Evolutionary conservation across 768 basidiomycete species (phyloP).

Genomic region (Rhizopogon vinicolor): DNA sequence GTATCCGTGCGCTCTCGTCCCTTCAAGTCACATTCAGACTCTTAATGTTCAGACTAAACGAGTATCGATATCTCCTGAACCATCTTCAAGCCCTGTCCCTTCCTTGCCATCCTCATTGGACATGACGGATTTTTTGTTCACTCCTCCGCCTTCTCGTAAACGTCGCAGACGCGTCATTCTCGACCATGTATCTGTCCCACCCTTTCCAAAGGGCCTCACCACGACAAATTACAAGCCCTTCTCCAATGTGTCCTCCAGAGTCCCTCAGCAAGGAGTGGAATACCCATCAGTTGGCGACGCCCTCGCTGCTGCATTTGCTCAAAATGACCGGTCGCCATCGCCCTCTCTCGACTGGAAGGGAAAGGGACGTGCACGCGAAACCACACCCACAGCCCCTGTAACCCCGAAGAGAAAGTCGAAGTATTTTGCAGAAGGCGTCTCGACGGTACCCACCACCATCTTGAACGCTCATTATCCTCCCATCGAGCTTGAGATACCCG

Average conservation of each 20-base stretch:
- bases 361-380: constrained; percentile 15
- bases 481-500: not conserved
- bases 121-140: constrained; percentile 21
- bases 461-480: constrained; percentile 10
- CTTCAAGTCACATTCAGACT: not conserved
- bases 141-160: constrained; percentile 17
- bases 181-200: constrained; percentile 16
- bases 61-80: not conserved
- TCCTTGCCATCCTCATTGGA: constrained; percentile 6
- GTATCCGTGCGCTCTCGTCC: constrained; percentile 8
- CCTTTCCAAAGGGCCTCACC: constrained; percentile 15
- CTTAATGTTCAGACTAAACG: constrained; percentile 1
- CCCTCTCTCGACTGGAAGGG: constrained; percentile 9
- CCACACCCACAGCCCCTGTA: not conserved
- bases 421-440: not conserved
- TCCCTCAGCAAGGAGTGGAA: not conserved
- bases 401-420: not conserved
- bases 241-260: not conserved
- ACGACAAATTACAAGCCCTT: constrained; percentile 16
- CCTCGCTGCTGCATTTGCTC: not conserved
- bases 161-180: constrained; percentile 9
- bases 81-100: not conserved
- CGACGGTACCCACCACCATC: not conserved
- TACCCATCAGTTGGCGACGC: not conserved
- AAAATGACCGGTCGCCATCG: not conserved